Evolutionary conservation across 2,329 filamentous ascomycete species (phyloP).

Genomic region (Cordyceps farinosa): DNA sequence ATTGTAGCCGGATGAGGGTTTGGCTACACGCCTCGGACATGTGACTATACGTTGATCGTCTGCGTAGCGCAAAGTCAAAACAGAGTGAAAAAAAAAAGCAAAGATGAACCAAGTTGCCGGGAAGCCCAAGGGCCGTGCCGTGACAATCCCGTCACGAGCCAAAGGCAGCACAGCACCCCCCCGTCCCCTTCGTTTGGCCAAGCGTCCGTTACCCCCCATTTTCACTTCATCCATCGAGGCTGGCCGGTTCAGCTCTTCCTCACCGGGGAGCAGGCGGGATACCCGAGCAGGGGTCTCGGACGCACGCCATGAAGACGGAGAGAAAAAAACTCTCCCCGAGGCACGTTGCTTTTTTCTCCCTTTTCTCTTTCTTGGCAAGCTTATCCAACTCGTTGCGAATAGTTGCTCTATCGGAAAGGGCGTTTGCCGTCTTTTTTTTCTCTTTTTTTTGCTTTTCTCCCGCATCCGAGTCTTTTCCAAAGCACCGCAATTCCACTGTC

Average conservation of each 20-base stretch:
- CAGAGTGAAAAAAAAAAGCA: neutral
- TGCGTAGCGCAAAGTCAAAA: neutral
- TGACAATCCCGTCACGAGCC: neutral
- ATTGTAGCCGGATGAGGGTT: too few relatives aligned
- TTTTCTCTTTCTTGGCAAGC: neutral
- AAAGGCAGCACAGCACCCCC: neutral
- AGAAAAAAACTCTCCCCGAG: neutral
- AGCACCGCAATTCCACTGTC: neutral
- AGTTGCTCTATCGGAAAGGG: neutral
- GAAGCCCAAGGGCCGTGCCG: conserved; percentile 3
- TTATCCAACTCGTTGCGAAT: neutral
- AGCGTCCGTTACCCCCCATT: neutral
- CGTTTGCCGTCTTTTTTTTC: neutral
- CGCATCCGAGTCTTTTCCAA: neutral
- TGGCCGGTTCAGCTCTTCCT: neutral
- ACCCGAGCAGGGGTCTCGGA: neutral
- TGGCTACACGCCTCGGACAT: too few relatives aligned
- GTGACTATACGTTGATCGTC: too few relatives aligned
- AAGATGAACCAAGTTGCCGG: neutral
- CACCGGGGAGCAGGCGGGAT: neutral
- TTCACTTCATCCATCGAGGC: too few relatives aligned
- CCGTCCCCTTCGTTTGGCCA: neutral
- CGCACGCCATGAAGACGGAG: neutral
- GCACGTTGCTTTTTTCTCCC: neutral
- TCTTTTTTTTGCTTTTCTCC: neutral